A percentile compares a stretch with the other conserved stretches of the same genome.
Conservation (phyloP, 148 eudicot genomes). For the Chenopodium album region DNA sequence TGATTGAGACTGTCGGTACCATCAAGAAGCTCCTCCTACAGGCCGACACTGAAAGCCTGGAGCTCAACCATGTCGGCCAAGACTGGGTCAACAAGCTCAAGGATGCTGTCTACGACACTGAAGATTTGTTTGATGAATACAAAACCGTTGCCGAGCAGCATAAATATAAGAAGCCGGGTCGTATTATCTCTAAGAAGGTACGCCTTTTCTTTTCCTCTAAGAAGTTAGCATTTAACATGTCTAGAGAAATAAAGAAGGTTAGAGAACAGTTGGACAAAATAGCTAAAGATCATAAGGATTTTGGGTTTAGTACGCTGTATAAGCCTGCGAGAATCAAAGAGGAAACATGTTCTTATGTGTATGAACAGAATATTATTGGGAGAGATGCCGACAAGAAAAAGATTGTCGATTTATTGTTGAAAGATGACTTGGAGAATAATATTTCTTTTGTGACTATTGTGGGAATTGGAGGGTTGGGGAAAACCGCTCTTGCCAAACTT, state of each 20-base stretch:
- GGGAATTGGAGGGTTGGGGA: neutral
- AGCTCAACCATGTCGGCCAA: too few species aligned
- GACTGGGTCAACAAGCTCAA: neutral
- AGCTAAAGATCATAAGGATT: too few species aligned
- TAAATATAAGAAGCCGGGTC: neutral
- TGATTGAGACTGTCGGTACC: too few species aligned
- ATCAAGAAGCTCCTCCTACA: too few species aligned
- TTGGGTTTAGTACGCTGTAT: too few species aligned
- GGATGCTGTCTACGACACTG: conserved; percentile 17
- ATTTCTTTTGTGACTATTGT: neutral
- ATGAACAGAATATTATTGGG: neutral
- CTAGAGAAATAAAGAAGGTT: too few species aligned
- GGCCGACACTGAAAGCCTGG: too few species aligned
- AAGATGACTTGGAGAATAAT: too few species aligned
- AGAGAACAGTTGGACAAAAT: too few species aligned
- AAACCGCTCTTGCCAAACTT: conserved; percentile 16
- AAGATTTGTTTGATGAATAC: conserved; percentile 15
- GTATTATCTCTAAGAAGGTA: conserved; percentile 2
- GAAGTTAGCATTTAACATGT: too few species aligned
- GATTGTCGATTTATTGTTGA: too few species aligned
- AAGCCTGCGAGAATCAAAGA: too few species aligned
- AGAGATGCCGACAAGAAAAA: neutral
- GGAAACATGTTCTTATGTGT: neutral
- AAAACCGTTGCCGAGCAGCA: conserved; percentile 2
- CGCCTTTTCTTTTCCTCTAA: neutral